Base-by-base conservation (phyloP, 2,329 filamentous ascomycete species). In the Chaetoscypha palmicola region DNA sequence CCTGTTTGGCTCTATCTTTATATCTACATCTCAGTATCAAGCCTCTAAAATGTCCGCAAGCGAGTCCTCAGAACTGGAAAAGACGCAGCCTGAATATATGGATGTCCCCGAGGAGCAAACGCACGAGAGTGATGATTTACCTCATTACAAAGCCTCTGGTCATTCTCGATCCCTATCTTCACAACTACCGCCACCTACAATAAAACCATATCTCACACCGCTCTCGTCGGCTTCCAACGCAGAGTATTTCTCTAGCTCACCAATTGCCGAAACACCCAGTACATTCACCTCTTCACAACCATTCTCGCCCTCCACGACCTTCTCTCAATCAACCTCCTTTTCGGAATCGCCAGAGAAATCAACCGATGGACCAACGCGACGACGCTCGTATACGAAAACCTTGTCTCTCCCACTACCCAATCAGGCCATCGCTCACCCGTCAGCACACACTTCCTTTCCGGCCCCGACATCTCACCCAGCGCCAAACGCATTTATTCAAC, bases 371-470 rank as follows among this genome's bases (percentile, higher is more conserved):
- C 30, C 32, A 17, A 23, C 36, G 10, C 32, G 40, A 30, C 36
- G 40, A 22, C 37, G 47, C 24, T 47, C 43, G 21, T 48, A 48
- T 30, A 48, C 43, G 23, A 46, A 39, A 38, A 43, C 43, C 11
- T 39, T 19, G 17, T 43, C 39, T 12, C 43, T 41, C 42, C 23
- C 21, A 14, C 24, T 33, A n/a, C 24, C 30, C 31, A 39, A 19
- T 26, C 43, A 33, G 20, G n/a, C 12, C 22, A 20, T 26, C 35
- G 8, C 11, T 20, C 38, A 38, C 35, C 41, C 23, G 42, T 5
- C 36, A 26, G 12, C 38, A 23, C 30, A 33, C 7, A 41, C 38
- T 4, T 23, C 30, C 7, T 41, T 41, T 28, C 38, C 30, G 12
- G 14, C 20, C n/a, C 21, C 38, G 11, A 41, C 38, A 16, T 41